phyloP scores from a whole-genome alignment of 2,329 filamentous ascomycete species.

The Hypoxylon sp. region DNA sequence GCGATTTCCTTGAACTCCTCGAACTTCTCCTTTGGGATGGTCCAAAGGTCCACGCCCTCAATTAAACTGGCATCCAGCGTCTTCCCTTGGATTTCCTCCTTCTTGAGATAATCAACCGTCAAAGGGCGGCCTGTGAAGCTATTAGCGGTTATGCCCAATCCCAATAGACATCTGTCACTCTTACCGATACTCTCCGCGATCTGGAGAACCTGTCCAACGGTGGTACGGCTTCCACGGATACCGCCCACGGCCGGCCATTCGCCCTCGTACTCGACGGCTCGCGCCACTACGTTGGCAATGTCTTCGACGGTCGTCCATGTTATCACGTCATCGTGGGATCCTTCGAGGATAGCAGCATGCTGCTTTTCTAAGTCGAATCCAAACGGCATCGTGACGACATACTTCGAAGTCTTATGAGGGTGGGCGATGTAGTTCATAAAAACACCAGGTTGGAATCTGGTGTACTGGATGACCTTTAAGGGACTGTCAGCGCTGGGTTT shows the following conservation, averaged over 20 bases:
- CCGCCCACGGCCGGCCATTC: constrained; percentile 53
- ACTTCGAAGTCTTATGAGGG: constrained; percentile 51
- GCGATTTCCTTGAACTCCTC: constrained; percentile 37
- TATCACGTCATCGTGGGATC: constrained; percentile 25
- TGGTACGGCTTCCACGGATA: constrained; percentile 47
- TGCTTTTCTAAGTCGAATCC: constrained; percentile 49
- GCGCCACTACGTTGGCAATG: constrained; percentile 47
- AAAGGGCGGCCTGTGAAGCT: constrained; percentile 40
- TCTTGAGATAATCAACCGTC: constrained; percentile 44
- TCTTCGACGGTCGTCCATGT: constrained; percentile 48
- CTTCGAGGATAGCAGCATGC: constrained; percentile 45
- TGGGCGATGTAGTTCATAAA: constrained; percentile 59
- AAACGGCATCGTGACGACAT: constrained; percentile 47
- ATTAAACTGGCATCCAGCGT: too few relatives aligned
- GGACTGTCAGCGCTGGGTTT: neutral
- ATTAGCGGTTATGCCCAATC: neutral
- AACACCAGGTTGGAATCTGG: constrained; percentile 58
- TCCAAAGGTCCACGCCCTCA: constrained; percentile 42
- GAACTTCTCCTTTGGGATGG: constrained; percentile 41
- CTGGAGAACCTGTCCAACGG: constrained; percentile 43
- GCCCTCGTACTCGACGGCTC: constrained; percentile 51
- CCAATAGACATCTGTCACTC: neutral
- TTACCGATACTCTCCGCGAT: constrained; percentile 46
- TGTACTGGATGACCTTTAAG: constrained; percentile 56
- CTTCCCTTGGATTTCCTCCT: too few relatives aligned